Conservation (phyloP, 1,284 basidiomycete species). For the Naganishia cerealis region DNA sequence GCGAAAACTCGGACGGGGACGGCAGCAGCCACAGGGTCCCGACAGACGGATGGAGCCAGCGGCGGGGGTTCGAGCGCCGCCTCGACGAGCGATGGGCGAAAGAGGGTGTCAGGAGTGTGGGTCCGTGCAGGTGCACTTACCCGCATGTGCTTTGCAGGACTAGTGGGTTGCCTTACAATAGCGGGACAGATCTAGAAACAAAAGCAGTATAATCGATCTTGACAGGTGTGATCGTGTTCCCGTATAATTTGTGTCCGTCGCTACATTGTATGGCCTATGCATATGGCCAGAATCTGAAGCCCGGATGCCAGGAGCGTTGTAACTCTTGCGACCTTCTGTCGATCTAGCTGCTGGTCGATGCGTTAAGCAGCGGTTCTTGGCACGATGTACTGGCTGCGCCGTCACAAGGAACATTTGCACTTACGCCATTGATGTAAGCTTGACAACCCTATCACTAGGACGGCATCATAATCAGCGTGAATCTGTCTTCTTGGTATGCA, state of each 20-base stretch:
- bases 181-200: neutral
- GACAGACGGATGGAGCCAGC: slow-evolving; percentile 1
- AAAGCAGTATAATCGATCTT: neutral
- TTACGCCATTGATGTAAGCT: too few species aligned
- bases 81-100: neutral
- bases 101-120: neutral
- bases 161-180: neutral
- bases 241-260: neutral
- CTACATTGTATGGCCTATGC: too few species aligned
- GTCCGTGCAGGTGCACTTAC: neutral
- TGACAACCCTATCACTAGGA: too few species aligned
- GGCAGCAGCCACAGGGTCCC: neutral
- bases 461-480: neutral
- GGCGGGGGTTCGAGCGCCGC: neutral
- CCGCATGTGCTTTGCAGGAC: neutral
- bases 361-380: too few species aligned
- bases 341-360: too few species aligned
- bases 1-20: neutral
- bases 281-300: too few species aligned
- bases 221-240: neutral
- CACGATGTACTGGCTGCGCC: too few species aligned
- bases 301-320: too few species aligned
- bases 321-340: too few species aligned
- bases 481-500: neutral
- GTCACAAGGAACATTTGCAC: too few species aligned